These are phyloP conservation scores for Aspergillus luchuensis DNA, from an alignment of 2,329 filamentous ascomycete genomes.

Conservation along the genomic window DNA sequence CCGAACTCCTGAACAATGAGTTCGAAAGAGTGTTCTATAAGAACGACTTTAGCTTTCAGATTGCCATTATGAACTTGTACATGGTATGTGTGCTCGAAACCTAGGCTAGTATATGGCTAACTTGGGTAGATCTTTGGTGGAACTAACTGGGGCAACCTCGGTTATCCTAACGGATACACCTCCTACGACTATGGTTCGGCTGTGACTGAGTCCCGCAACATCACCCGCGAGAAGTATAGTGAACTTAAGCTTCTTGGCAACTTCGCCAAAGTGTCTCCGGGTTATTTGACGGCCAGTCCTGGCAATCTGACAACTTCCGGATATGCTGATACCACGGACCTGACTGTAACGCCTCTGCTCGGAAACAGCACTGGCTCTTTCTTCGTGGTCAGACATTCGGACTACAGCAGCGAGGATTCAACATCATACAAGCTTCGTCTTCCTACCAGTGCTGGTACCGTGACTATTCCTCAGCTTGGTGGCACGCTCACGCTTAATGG, in stretches of 20 bases:
- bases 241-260: slow-evolving; percentile 76
- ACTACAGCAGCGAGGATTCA: slow-evolving; percentile 61
- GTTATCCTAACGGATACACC: slow-evolving; percentile 66
- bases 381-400: slow-evolving; percentile 67
- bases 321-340: slow-evolving; percentile 57
- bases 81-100: slow-evolving; percentile 57
- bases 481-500: slow-evolving; percentile 42
- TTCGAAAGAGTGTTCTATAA: slow-evolving; percentile 80
- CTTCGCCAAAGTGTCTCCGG: slow-evolving; percentile 72
- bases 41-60: slow-evolving; percentile 67
- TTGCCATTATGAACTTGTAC: slow-evolving; percentile 71
- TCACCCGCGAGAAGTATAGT: slow-evolving; percentile 74
- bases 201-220: slow-evolving; percentile 69
- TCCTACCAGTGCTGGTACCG: slow-evolving; percentile 40
- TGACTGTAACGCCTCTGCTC: slow-evolving; percentile 63
- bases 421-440: slow-evolving; percentile 66
- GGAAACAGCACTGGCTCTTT: slow-evolving; percentile 56
- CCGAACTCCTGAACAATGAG: slow-evolving; percentile 67
- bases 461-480: slow-evolving; percentile 46
- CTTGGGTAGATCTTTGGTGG: slow-evolving; percentile 64
- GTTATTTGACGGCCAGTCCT: slow-evolving; percentile 64
- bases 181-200: slow-evolving; percentile 64
- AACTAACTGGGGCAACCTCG: slow-evolving; percentile 81
- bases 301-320: slow-evolving; percentile 44
- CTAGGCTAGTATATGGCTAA: background rate